These are phyloP conservation scores for Vitis cinerea DNA, from an alignment of 164 flowering plant genomes.

Conservation along the genomic window DNA sequence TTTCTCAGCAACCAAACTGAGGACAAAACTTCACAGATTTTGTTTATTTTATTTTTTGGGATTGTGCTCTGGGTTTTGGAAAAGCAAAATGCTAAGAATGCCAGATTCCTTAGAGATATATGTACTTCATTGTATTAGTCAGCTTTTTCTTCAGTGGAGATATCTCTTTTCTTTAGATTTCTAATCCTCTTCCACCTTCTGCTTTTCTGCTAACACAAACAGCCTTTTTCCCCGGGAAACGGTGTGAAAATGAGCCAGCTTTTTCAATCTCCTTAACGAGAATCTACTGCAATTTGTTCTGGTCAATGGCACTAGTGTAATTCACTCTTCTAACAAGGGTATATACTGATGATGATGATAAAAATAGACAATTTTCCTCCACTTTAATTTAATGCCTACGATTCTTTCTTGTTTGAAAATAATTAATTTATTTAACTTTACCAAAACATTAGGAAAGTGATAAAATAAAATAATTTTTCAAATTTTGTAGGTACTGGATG, in stretches of 20 bases:
- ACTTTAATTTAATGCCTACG: too few species aligned
- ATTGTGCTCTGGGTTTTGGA: not conserved
- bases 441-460: not conserved
- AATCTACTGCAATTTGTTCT: too few species aligned
- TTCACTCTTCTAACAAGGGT: too few species aligned
- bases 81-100: not conserved
- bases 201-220: not conserved
- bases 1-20: constrained; percentile 2
- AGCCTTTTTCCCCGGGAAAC: not conserved
- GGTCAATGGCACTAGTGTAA: too few species aligned
- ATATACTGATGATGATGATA: too few species aligned
- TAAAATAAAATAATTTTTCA: too few species aligned
- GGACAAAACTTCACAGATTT: not conserved
- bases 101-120: not conserved
- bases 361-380: too few species aligned
- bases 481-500: constrained; percentile 15
- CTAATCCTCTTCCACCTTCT: not conserved
- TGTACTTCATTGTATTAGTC: not conserved
- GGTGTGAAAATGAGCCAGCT: not conserved
- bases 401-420: not conserved
- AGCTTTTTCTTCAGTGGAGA: not conserved
- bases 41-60: not conserved
- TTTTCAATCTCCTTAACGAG: not conserved
- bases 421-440: not conserved
- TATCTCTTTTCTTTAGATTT: not conserved